Evolutionary conservation across 2,329 filamentous ascomycete genomes (phyloP), one percentile per base, ranked within the genome.

Genomic region (Trichoderma breve): DNA sequence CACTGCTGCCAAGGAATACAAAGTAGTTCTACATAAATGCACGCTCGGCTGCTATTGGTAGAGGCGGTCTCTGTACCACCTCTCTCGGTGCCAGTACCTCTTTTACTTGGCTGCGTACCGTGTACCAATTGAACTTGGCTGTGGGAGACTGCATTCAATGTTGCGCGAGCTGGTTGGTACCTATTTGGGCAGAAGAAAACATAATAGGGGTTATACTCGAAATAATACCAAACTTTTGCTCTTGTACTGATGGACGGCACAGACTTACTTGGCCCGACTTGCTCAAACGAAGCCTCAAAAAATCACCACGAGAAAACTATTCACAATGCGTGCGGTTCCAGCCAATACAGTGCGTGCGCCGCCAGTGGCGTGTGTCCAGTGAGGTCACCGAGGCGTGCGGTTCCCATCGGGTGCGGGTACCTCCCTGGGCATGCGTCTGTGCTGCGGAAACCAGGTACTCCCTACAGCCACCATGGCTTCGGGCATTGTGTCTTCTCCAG

Each of bases 381-480:
- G 63, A 61, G 28, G 39, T 32, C 57, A 14, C 36, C 8, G 57
- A 51, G 57, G 66, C 66, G 55, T 60, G 66, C 9, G 30, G 32
- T 15, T 43, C 9, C 57, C n/a, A 60, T 14, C 39, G 36, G 26
- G 36, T 69, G 34, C 55, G 55, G 53, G 55, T 51, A 61, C 66
- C 36, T 69, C 55, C 55, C 21, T 15, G 9, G 9, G 28, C 36
- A 61, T 36, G 30, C 57, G 24, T n/a, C 39, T 53, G 39, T 53
- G 55, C 66, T 61, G 66, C 66, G 39, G 66, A 36, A 61, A 15
- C 66, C 26, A 69, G 66, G 55, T 53, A 61, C 66, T 51, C 65
- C 65, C 36, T 58, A 47, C 65, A 11, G 24, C 34, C 53, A 39
- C 55, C 55, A 47, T 26, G 55, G 28, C 39, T n/a, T 51, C 28